Evolutionary conservation across 2,329 filamentous ascomycete species (phyloP), one percentile per base, ranked within the genome.

Genomic region (Pseudogymnoascus pannorum): DNA sequence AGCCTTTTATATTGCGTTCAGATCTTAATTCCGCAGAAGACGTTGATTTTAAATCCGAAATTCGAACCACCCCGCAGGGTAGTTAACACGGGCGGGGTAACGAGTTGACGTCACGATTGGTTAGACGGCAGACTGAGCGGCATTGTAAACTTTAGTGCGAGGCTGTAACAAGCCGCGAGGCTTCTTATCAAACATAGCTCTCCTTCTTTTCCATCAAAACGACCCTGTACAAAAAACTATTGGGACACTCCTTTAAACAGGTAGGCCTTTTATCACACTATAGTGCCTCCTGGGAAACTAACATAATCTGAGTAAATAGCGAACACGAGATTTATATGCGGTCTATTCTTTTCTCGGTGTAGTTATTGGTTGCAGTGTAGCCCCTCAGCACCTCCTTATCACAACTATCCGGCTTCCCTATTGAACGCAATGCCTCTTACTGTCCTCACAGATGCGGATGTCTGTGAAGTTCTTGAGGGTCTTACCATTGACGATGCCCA

Each of bases 361-460:
- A 51, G 16, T 24, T 12, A 7, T 5, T 18, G 6, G 26, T 8
- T 54, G 26, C 26, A 2, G 26, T 18, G 48, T 31, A 54, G 5
- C 26, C 31, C 5, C 14, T 54, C 26, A 7, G 24, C 48, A 16
- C 5, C 16, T 7, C 26, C 26, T 54, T 54, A 31, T 54, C 26
- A 20, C n/a, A 33, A 31, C 48, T 18, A 9, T 31, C 26, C 14
- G 18, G 26, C 26, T 16, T 54, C 4, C 9, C 26, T 3, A 31
- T 54, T 40, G 24, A 16, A 12, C 69, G 74, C 58, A 61, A 86
- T 86, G 82, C 74, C 81, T 58, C 76, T 87, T 66, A 81, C 82
- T 1, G 74, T 87, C 18, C 78, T 87, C 51, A 81, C 79, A 5
- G 82, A 87, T 67, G 74, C 78, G 36, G 76, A 86, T 71, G 81